Base-by-base conservation (phyloP, 345 rosid genomes). In the Pistacia atlantica region DNA sequence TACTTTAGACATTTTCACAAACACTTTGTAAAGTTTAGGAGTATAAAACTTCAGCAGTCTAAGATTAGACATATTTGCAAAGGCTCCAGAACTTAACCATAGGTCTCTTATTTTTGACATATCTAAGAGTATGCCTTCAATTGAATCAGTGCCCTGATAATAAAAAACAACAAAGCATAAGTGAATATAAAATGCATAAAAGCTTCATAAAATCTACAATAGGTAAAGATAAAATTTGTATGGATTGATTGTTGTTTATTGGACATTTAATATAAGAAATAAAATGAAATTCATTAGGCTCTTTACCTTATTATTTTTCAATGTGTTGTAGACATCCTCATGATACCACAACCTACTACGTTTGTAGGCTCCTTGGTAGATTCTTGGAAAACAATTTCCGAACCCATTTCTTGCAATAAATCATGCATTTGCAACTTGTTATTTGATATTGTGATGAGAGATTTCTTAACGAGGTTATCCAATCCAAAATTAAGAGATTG, bases 341-440 rank as follows among this genome's bases (percentile, higher is more conserved):
- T 67, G 59, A 51, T 3, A 14, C 75, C 71, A 56, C 38, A 80
- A 22, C 67, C 83, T 64, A 7, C 42, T 72, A 14, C 73, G 38
- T 18, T 54, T 71, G 31, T 57, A 3, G 38, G 79, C 2, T 75
- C 75, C 3, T 25, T 3, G 2, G 3, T 0, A n/a, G 71, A 77
- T 74, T 75, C 82, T 18, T 57, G 56, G 4, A 8, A 1, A 33
- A 80, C 76, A 45, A 81, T 73, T 14, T 28, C 59, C 3, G 16
- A 17, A 14, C 72, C 80, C 35, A 70, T 70, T 8, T 82, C 85
- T 74, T 83, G 85, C 52, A 87, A 67, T 80, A 83, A 77, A 76
- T 83, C 85, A 78, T 87, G 87, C 84, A 87, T 82, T 46, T 73
- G 25, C 0, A 83, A 59, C 10, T 52, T 62, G 11, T 78, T 45